Conservation (phyloP, 257 asterid genomes). For the Nyctanthes arbortristis region DNA sequence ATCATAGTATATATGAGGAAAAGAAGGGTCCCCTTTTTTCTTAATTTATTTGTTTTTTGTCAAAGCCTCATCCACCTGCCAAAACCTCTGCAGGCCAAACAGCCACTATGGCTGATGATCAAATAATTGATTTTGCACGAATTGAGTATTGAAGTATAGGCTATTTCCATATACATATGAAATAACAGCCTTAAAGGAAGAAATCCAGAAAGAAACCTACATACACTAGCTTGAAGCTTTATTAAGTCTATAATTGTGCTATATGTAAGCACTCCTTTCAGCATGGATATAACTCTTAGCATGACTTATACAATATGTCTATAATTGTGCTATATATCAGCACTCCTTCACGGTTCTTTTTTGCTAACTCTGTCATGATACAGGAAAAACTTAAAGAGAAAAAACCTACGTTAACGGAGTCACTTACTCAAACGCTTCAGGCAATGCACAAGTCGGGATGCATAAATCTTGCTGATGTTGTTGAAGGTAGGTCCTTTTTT, state of each 20-base stretch:
- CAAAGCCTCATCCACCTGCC: not conserved
- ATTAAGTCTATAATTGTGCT: not conserved
- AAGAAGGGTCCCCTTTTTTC: not conserved
- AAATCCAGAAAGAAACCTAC: not conserved
- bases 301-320: not conserved
- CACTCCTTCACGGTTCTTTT: conserved; percentile 16
- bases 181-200: not conserved
- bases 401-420: conserved; percentile 78
- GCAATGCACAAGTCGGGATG: conserved; percentile 97
- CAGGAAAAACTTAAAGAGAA: conserved; percentile 99
- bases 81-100: not conserved
- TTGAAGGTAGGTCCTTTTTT: conserved; percentile 74
- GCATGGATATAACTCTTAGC: not conserved
- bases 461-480: conserved; percentile 74
- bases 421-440: conserved; percentile 90
- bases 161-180: not conserved
- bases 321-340: not conserved
- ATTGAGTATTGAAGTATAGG: not conserved
- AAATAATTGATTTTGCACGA: not conserved
- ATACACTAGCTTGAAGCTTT: conserved; percentile 10
- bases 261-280: not conserved
- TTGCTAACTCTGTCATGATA: conserved; percentile 14
- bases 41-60: not conserved
- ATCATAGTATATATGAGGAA: not conserved
- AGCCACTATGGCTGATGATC: not conserved